phyloP scores from a whole-genome alignment of 495 filamentous ascomycete genomes.

The Haplographium delicatum region DNA sequence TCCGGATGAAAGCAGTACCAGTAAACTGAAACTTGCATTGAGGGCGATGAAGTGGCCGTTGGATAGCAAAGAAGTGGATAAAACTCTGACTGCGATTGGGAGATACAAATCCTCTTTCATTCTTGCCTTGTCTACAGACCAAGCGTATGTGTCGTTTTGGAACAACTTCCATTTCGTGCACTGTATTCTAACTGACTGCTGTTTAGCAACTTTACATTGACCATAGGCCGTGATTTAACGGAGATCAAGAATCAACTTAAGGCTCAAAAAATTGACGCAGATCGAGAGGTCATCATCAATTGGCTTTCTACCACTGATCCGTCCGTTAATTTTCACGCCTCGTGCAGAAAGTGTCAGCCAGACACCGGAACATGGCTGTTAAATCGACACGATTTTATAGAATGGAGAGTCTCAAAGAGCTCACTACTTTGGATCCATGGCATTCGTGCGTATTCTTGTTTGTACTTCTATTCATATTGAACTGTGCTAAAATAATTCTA shows the following conservation, averaged over 20 bases:
- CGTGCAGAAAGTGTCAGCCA: constrained; percentile 12
- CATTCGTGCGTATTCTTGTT: constrained; percentile 15
- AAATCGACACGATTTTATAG: constrained; percentile 14
- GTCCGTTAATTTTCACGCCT: constrained; percentile 20
- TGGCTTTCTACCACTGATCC: constrained; percentile 26
- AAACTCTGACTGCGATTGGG: not conserved
- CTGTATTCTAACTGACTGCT: not conserved
- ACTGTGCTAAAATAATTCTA: not conserved
- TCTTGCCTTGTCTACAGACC: constrained; percentile 5
- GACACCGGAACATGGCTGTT: constrained; percentile 29
- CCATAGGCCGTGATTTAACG: not conserved
- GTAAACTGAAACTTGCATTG: constrained; percentile 5
- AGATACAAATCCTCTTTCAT: constrained; percentile 7
- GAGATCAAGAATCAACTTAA: not conserved
- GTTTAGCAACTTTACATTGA: not conserved
- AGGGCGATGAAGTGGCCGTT: constrained; percentile 16
- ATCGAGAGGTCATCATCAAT: not conserved
- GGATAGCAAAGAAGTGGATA: constrained; percentile 11
- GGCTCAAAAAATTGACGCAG: not conserved
- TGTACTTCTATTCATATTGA: not conserved
- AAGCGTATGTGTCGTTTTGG: constrained; percentile 1
- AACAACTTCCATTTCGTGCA: not conserved
- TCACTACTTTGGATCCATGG: constrained; percentile 33
- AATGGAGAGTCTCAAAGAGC: constrained; percentile 16
- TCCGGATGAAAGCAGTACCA: not conserved